A percentile compares a stretch with the other conserved stretches of the same genome.
Evolutionary conservation across 2,329 filamentous ascomycete genomes (phyloP).

Genomic region (Colletotrichum magnum): DNA sequence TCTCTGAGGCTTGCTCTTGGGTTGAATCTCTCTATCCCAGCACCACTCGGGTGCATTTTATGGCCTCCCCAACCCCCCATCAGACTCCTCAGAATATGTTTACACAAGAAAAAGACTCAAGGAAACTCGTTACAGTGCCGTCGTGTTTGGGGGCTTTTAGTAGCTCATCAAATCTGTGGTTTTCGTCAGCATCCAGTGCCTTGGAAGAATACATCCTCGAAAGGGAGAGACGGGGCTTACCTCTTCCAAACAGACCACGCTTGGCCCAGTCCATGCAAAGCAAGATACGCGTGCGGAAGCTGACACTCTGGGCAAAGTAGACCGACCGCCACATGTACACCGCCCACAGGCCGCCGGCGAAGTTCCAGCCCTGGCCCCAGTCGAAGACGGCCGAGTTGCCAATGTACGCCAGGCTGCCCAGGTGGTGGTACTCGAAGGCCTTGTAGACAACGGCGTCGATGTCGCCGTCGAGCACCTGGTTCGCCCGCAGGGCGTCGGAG

Average conservation of each 20-base stretch:
- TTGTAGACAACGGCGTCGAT: slow-evolving; percentile 93
- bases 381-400: slow-evolving; percentile 98
- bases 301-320: slow-evolving; percentile 98
- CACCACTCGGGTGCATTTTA: slow-evolving; percentile 3
- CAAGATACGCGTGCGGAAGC: slow-evolving; percentile 87
- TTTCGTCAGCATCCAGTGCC: background rate
- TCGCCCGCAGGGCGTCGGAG: slow-evolving; percentile 80
- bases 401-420: slow-evolving; percentile 93
- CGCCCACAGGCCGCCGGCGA: slow-evolving; percentile 88
- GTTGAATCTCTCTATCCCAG: slow-evolving; percentile 6
- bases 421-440: slow-evolving; percentile 93
- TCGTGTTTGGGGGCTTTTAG: slow-evolving; percentile 34
- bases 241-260: slow-evolving; percentile 93
- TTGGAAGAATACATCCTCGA: too few species aligned
- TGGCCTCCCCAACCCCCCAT: slow-evolving; percentile 6
- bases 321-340: slow-evolving; percentile 97
- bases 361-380: slow-evolving; percentile 80
- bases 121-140: slow-evolving; percentile 6
- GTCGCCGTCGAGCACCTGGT: slow-evolving; percentile 89
- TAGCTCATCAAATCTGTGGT: slow-evolving; percentile 54
- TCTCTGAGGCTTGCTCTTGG: background rate
- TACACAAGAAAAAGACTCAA: background rate
- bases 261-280: slow-evolving; percentile 99
- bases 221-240: slow-evolving; percentile 66
- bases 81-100: slow-evolving; percentile 30